Evolutionary conservation across 1,284 basidiomycete genomes (phyloP), one percentile per base, ranked within the genome.

Genomic region (Boletellus dicymbophilus): DNA sequence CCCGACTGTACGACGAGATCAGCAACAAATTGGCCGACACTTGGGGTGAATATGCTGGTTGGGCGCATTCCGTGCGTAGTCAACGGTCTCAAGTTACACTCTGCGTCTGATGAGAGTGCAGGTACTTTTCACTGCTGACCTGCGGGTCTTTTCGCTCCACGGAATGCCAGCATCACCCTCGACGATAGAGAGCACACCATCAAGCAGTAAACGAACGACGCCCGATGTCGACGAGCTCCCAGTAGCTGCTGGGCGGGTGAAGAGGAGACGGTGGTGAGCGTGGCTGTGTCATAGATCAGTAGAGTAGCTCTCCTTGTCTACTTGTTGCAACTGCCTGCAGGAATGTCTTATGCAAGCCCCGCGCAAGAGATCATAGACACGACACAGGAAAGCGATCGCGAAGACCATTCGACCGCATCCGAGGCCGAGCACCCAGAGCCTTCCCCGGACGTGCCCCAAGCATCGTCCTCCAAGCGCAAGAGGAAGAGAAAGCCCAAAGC

Each of bases 11-110:
- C 63, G 84, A 88, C 13, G 85, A 87, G 57, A 81, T 94, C 15
- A 90, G 81, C 58, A 64, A 65, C 4, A 90, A 83, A 61, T 72
- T 97, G 2, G 62, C 74, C 0, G 65, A 71, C 1, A 76, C 85
- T 1, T 96, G 93, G 93, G 93, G 92, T 10, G 76, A 84, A 1
- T 84, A 90, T 63, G 93, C 93, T 6, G 95, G 95, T 6, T 96
- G 94, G 94, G 90, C 90, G 1, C 95, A 98, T 67, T 88, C 91
- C 3, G 93, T 95, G 55, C 49, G 77, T 63, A 20, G 40, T 43
- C 37, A 10, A 5, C n/a, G 12, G n/a, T n/a, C 13, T 22, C 13
- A 23, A 20, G 30, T n/a, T 15, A 18, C 28, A 28, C 6, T 40
- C 15, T 34, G 15, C 30, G 39, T 18, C 34, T 64, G 44, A 58